Percentiles rank a stretch among this genome's conserved stretches.
Evolutionary conservation across 192 early-diverging fungal genomes (phyloP).

Genomic region (Endogone sp.): DNA sequence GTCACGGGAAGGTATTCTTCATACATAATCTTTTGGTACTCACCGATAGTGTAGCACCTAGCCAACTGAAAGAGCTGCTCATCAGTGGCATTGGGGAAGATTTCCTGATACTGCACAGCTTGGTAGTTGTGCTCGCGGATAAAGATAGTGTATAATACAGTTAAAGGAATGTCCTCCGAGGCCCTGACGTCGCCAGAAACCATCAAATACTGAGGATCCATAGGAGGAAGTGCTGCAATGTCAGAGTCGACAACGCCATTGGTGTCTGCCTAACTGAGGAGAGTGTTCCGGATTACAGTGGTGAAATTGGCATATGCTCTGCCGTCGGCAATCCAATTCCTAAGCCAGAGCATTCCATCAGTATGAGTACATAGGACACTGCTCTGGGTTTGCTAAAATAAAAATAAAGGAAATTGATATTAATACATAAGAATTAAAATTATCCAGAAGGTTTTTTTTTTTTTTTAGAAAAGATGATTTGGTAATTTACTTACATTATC

Average conservation of each 20-base stretch:
- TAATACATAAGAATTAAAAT: background rate
- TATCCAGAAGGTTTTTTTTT: too few species aligned
- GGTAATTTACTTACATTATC: slow-evolving; percentile 4
- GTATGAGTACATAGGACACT: slow-evolving; percentile 1
- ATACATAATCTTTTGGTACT: slow-evolving; percentile 10
- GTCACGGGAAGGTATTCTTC: slow-evolving; percentile 2
- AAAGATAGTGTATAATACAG: background rate
- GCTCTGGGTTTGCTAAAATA: background rate
- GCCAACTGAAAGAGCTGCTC: slow-evolving; percentile 10
- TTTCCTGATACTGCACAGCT: background rate
- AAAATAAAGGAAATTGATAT: background rate
- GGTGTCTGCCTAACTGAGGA: slow-evolving; percentile 2
- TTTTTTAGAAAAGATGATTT: too few species aligned
- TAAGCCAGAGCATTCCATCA: slow-evolving; percentile 2
- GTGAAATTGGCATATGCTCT: background rate
- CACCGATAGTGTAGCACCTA: slow-evolving; percentile 1
- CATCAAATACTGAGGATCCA: slow-evolving; percentile 6
- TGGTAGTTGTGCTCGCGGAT: slow-evolving; percentile 10
- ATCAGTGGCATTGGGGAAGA: background rate
- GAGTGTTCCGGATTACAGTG: background rate
- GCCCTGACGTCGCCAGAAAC: slow-evolving; percentile 18
- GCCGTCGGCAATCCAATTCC: background rate
- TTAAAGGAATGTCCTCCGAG: slow-evolving; percentile 41
- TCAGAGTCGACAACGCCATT: slow-evolving; percentile 6
- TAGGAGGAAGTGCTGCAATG: background rate